These are phyloP conservation scores for Prunus campanulata DNA, from an alignment of 306 rosid genomes.

Conservation along the genomic window DNA sequence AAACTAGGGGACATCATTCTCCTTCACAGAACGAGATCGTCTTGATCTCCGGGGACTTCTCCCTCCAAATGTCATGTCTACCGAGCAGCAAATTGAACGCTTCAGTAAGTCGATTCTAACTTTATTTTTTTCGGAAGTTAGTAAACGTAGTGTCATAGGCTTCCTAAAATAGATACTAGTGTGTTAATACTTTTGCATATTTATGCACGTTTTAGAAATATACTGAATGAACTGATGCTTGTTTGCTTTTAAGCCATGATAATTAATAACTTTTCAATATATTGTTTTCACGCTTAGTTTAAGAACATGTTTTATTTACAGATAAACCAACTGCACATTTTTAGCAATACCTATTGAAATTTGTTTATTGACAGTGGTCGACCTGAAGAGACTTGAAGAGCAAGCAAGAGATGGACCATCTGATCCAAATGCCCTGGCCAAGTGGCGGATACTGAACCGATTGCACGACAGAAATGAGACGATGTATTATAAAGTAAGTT, in stretches of 20 bases:
- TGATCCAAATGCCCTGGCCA: slow-evolving; percentile 94
- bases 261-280: not conserved
- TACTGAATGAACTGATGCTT: not conserved
- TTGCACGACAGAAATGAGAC: slow-evolving; percentile 98
- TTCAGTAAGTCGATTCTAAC: slow-evolving; percentile 59
- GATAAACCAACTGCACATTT: not conserved
- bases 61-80: slow-evolving; percentile 94
- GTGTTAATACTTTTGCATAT: not conserved
- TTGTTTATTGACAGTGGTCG: slow-evolving; percentile 61
- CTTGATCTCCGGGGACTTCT: slow-evolving; percentile 98
- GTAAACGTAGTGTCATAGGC: not conserved
- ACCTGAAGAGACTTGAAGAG: slow-evolving; percentile 86
- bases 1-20: slow-evolving; percentile 91
- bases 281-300: not conserved
- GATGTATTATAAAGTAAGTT: slow-evolving; percentile 88
- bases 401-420: slow-evolving; percentile 99
- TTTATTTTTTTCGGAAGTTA: not conserved
- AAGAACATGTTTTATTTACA: not conserved
- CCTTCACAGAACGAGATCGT: slow-evolving; percentile 95
- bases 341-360: slow-evolving; percentile 3
- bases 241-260: not conserved
- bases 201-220: not conserved
- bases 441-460: slow-evolving; percentile 96
- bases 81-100: slow-evolving; percentile 86
- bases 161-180: not conserved